Percentiles rank a stretch among this genome's conserved stretches.
Conservation (phyloP, 495 filamentous ascomycete species). For the Podospora anserina region DNA sequence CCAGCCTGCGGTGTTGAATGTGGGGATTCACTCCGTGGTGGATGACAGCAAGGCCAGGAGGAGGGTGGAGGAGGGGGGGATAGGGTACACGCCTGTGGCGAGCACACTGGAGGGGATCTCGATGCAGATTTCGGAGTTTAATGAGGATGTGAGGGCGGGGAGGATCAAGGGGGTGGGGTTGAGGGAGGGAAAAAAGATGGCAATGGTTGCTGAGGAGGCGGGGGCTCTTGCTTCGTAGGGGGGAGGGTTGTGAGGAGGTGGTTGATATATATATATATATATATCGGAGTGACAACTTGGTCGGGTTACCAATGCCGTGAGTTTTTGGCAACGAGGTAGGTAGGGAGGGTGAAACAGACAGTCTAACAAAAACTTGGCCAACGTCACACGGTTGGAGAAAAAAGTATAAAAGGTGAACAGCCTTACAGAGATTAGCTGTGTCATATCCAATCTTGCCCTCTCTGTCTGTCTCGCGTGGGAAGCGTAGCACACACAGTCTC, state of each 20-base stretch:
- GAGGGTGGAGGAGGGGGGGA: conserved; percentile 48
- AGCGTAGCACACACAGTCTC: neutral
- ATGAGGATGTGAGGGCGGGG: conserved; percentile 26
- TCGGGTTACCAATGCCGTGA: neutral
- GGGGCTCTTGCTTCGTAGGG: neutral
- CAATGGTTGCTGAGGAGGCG: conserved; percentile 10
- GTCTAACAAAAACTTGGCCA: neutral
- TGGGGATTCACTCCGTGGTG: conserved; percentile 42
- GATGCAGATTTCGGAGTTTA: conserved; percentile 51
- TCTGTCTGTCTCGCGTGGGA: too few relatives aligned
- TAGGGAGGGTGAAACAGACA: neutral
- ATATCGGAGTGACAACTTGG: neutral
- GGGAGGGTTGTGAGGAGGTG: neutral
- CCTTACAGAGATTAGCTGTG: neutral
- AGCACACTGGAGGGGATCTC: conserved; percentile 53
- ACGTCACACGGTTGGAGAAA: neutral
- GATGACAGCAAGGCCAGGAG: conserved; percentile 48
- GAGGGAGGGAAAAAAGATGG: neutral
- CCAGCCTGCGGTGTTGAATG: conserved; percentile 50
- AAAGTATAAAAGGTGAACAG: neutral
- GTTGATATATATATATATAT: neutral
- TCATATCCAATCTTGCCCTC: neutral
- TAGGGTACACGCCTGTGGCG: conserved; percentile 47
- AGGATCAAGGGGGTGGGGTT: conserved; percentile 1
- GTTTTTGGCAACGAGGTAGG: neutral